Evolutionary conservation across 179 eudicot species (phyloP).

Genomic region (Corrigiola litoralis): DNA sequence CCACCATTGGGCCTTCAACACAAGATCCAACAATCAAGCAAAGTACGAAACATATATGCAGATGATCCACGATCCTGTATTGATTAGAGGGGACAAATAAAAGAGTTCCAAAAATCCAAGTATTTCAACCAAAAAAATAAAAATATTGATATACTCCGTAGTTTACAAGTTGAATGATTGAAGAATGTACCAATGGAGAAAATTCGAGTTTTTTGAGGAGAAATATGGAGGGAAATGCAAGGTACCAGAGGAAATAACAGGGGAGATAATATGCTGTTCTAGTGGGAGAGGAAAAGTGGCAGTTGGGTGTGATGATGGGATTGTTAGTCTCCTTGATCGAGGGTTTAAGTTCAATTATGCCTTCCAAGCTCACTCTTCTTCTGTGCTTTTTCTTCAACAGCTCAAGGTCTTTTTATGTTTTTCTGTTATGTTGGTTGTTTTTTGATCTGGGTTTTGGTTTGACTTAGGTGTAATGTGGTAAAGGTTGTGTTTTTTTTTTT

Average conservation of each 20-base stretch:
- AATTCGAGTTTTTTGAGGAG: slow-evolving; percentile 96
- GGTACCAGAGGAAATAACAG: slow-evolving; percentile 60
- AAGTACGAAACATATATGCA: too few species aligned
- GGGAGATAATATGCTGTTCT: slow-evolving; percentile 59
- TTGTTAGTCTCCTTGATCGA: slow-evolving; percentile 75
- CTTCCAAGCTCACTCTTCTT: slow-evolving; percentile 76
- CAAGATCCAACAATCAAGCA: too few species aligned
- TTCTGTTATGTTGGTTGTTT: neutral
- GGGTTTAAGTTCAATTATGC: slow-evolving; percentile 77
- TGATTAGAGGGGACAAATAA: too few species aligned
- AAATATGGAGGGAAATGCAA: slow-evolving; percentile 60
- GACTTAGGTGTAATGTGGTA: slow-evolving; percentile 11
- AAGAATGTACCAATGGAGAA: slow-evolving; percentile 82
- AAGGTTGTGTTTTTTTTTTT: neutral
- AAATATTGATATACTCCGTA: too few species aligned
- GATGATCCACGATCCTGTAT: too few species aligned
- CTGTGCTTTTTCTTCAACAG: slow-evolving; percentile 75
- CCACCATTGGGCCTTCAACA: too few species aligned
- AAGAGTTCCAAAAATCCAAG: too few species aligned
- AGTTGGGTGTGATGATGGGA: slow-evolving; percentile 73
- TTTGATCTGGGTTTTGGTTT: slow-evolving; percentile 19
- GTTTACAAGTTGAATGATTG: neutral
- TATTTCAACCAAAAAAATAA: too few species aligned
- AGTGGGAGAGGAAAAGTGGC: slow-evolving; percentile 81
- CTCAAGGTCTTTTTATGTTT: slow-evolving; percentile 58